Conservation (phyloP, 306 rosid genomes). For the Abrus precatorius region DNA sequence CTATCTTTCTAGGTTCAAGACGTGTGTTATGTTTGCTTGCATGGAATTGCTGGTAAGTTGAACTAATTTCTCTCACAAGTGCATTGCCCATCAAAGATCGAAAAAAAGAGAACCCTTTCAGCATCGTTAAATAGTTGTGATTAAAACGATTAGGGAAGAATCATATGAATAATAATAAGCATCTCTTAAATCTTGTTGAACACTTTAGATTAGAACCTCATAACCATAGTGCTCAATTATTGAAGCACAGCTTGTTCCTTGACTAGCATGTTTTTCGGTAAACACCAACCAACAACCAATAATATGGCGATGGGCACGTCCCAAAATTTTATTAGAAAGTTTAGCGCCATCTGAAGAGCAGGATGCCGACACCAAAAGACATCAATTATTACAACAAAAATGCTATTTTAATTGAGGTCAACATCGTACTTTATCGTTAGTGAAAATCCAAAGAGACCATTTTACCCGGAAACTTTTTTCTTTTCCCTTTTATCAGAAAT, state of each 20-base stretch:
- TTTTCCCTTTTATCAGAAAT: not conserved
- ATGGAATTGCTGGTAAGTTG: conserved; percentile 68
- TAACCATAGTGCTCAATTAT: conserved; percentile 33
- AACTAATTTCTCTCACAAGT: not conserved
- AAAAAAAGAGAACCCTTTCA: not conserved
- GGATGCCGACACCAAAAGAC: not conserved
- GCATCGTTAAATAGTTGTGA: conserved; percentile 5
- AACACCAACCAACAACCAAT: conserved; percentile 34
- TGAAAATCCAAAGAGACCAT: not conserved
- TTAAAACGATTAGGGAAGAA: conserved; percentile 4
- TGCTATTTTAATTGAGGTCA: conserved; percentile 13
- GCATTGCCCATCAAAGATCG: not conserved
- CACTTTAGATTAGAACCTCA: conserved; percentile 4
- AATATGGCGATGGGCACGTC: not conserved
- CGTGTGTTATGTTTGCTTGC: conserved; percentile 64
- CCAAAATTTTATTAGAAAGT: conserved; percentile 25
- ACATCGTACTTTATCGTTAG: conserved; percentile 18
- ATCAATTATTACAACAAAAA: conserved; percentile 9
- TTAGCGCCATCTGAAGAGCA: conserved; percentile 12
- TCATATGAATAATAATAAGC: not conserved
- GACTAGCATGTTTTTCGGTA: conserved; percentile 22
- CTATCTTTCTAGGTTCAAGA: conserved; percentile 77
- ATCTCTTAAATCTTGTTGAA: not conserved
- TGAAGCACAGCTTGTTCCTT: conserved; percentile 30
- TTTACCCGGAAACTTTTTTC: not conserved